phyloP scores from a whole-genome alignment of 495 filamentous ascomycete genomes.

The Penicillium daleae region DNA sequence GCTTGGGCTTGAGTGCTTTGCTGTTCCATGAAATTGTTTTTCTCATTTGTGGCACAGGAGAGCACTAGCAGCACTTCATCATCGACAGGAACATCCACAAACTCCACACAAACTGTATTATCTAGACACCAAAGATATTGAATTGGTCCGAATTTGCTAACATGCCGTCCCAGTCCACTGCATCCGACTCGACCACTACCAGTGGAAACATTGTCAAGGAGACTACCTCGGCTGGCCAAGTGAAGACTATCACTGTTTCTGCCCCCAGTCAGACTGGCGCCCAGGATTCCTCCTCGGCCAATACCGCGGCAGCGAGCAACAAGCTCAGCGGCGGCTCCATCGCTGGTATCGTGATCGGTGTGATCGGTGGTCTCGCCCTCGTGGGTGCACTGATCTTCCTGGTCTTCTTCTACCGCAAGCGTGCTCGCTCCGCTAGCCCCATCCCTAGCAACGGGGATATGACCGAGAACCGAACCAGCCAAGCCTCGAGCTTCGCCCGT shows the following conservation, averaged over 20 bases:
- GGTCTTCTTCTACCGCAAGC: slow-evolving; percentile 49
- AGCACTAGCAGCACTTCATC: slow-evolving; percentile 19
- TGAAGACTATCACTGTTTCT: slow-evolving; percentile 57
- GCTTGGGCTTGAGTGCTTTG: slow-evolving; percentile 12
- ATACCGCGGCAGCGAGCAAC: slow-evolving; percentile 20
- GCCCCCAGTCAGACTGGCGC: slow-evolving; percentile 41
- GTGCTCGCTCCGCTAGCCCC: slow-evolving; percentile 36
- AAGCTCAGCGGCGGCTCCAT: slow-evolving; percentile 43
- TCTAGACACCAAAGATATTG: not conserved
- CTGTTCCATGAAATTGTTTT: slow-evolving; percentile 21
- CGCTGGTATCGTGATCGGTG: slow-evolving; percentile 55
- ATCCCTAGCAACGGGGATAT: slow-evolving; percentile 40
- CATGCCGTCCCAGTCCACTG: slow-evolving; percentile 20
- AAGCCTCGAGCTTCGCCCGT: slow-evolving; percentile 50
- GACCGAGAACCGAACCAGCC: slow-evolving; percentile 47
- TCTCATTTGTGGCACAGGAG: slow-evolving; percentile 30
- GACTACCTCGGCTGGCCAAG: slow-evolving; percentile 49
- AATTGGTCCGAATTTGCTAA: slow-evolving; percentile 19
- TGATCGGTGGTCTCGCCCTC: slow-evolving; percentile 48
- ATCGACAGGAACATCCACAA: slow-evolving; percentile 16
- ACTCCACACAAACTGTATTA: slow-evolving; percentile 23
- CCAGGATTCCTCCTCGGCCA: slow-evolving; percentile 14
- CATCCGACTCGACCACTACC: slow-evolving; percentile 41
- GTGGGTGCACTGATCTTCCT: slow-evolving; percentile 44
- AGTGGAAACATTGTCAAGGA: slow-evolving; percentile 40